Evolutionary conservation across 495 filamentous ascomycete genomes (phyloP).

Genomic region (Haplographium delicatum): DNA sequence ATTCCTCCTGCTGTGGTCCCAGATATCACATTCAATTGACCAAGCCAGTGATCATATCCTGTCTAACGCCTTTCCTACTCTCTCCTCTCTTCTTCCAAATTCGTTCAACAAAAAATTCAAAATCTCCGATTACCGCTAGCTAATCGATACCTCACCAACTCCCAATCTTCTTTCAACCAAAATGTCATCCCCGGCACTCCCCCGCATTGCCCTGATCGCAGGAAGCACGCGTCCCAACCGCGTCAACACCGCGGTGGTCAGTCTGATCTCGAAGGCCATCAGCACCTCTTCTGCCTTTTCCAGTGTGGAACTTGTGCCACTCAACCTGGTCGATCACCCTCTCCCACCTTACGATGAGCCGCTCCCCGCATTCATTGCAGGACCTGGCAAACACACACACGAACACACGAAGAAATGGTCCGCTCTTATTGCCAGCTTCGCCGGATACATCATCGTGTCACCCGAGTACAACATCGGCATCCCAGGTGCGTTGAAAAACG

Average conservation of each 20-base stretch:
- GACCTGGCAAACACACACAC: constrained; percentile 37
- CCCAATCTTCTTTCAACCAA: too few species aligned
- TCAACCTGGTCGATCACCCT: constrained; percentile 47
- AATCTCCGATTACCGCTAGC: too few species aligned
- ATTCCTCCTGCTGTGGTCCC: too few species aligned
- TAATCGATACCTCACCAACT: too few species aligned
- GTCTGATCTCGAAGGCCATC: constrained; percentile 27
- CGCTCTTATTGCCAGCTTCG: constrained; percentile 38
- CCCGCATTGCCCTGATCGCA: constrained; percentile 40
- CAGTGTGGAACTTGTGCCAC: constrained; percentile 19
- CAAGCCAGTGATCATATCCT: too few species aligned
- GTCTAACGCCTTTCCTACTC: too few species aligned
- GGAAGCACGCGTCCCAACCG: constrained; percentile 35
- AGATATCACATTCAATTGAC: too few species aligned
- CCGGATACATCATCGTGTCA: constrained; percentile 49
- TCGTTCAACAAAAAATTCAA: too few species aligned
- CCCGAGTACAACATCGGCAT: constrained; percentile 50
- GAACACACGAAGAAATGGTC: constrained; percentile 45
- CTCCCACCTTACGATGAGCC: constrained; percentile 52
- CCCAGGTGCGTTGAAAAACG: constrained; percentile 55
- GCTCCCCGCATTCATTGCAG: constrained; percentile 43
- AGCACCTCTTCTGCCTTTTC: neutral
- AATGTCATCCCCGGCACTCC: too few species aligned
- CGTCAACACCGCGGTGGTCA: constrained; percentile 33
- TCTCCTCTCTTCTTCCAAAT: too few species aligned